These are phyloP conservation scores for Penicillium turbatum DNA, from an alignment of 495 filamentous ascomycete species.

Conservation along the genomic window DNA sequence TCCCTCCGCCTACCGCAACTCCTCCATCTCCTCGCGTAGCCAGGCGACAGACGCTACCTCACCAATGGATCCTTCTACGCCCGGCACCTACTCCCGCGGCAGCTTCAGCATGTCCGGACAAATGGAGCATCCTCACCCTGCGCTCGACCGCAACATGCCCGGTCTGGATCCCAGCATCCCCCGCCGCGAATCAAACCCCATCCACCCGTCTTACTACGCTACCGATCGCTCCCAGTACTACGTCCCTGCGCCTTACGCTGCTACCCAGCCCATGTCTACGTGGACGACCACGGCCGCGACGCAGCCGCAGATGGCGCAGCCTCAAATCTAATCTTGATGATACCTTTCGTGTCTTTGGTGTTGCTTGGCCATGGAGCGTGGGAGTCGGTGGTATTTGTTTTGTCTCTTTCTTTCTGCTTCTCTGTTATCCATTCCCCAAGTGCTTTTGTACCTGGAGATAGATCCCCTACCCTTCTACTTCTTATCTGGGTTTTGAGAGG, in stretches of 20 bases:
- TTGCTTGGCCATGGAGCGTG: conserved; percentile 7
- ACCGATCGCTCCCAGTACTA: conserved; percentile 39
- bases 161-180: conserved; percentile 36
- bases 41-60: conserved; percentile 41
- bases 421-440: neutral
- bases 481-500: conserved; percentile 3
- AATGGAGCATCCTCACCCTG: conserved; percentile 28
- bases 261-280: conserved; percentile 29
- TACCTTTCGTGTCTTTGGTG: conserved; percentile 6
- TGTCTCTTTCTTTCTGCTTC: conserved; percentile 12
- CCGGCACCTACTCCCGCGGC: conserved; percentile 36
- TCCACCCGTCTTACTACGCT: conserved; percentile 34
- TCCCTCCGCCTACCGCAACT: conserved; percentile 40
- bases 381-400: conserved; percentile 10
- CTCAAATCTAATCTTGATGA: conserved; percentile 34
- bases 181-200: conserved; percentile 40
- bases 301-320: conserved; percentile 45
- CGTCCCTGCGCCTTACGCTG: conserved; percentile 34
- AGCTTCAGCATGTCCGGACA: conserved; percentile 41
- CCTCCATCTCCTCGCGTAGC: conserved; percentile 42
- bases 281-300: conserved; percentile 43
- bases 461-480: conserved; percentile 4
- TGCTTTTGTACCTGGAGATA: conserved; percentile 4
- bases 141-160: conserved; percentile 33
- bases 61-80: conserved; percentile 39